phyloP scores from a whole-genome alignment of 2,329 filamentous ascomycete genomes.

The Coleophoma eucalyptorum region DNA sequence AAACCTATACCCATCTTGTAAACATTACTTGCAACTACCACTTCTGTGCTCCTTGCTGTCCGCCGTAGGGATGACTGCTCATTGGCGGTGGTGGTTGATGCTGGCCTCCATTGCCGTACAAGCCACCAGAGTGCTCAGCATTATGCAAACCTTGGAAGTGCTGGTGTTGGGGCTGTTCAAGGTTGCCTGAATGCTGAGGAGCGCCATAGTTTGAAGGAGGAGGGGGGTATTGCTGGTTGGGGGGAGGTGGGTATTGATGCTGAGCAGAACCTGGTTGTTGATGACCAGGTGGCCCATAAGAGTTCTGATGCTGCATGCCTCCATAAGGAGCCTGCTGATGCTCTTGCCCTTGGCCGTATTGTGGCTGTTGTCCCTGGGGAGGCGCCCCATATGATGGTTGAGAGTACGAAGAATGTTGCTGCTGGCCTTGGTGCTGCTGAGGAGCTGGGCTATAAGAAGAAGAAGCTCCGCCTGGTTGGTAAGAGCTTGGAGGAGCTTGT shows the following conservation, averaged over 20 bases:
- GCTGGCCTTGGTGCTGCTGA: neutral
- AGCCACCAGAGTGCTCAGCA: constrained; percentile 18
- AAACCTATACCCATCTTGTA: neutral
- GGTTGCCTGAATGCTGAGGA: constrained; percentile 14
- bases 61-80: constrained; percentile 7
- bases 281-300: constrained; percentile 9
- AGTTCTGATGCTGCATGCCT: constrained; percentile 14
- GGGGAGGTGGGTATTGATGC: constrained; percentile 3
- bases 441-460: constrained; percentile 12
- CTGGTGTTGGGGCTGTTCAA: constrained; percentile 14
- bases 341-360: neutral
- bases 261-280: neutral
- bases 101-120: constrained; percentile 15
- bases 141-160: constrained; percentile 20
- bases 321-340: constrained; percentile 15
- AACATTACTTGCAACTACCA: neutral
- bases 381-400: constrained; percentile 2
- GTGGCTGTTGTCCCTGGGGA: constrained; percentile 2
- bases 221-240: constrained; percentile 1
- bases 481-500: constrained; percentile 58
- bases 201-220: constrained; percentile 13
- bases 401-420: constrained; percentile 4
- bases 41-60: neutral
- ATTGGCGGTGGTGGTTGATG: constrained; percentile 6
- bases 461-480: constrained; percentile 37